phyloP scores from a whole-genome alignment of 2,329 filamentous ascomycete genomes.

The Fusarium lyarnte region DNA sequence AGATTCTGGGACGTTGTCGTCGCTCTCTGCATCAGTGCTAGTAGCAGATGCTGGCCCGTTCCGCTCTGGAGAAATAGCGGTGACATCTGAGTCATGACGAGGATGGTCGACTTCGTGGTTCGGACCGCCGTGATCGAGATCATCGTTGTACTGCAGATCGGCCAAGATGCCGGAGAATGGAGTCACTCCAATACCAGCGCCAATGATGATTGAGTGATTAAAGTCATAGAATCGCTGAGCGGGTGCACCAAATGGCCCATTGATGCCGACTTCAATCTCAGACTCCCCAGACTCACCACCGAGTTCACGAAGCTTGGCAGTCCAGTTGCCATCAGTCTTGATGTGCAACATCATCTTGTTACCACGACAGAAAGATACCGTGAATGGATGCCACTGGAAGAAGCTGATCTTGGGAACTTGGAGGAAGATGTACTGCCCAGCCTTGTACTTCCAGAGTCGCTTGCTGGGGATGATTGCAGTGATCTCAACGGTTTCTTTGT shows the following conservation, averaged over 20 bases:
- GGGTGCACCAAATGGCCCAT: slow-evolving; percentile 67
- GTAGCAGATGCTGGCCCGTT: not conserved
- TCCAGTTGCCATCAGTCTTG: slow-evolving; percentile 69
- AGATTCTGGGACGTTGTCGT: not conserved
- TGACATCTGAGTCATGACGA: slow-evolving; percentile 16
- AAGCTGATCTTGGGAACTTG: slow-evolving; percentile 62
- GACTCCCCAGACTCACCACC: slow-evolving; percentile 48
- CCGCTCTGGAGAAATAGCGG: not conserved
- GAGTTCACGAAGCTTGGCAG: slow-evolving; percentile 55
- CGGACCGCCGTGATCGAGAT: slow-evolving; percentile 48
- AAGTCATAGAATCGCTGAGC: slow-evolving; percentile 68
- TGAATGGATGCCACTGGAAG: slow-evolving; percentile 70
- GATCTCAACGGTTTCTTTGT: slow-evolving; percentile 63
- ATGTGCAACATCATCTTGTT: slow-evolving; percentile 65
- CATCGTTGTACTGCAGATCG: slow-evolving; percentile 60
- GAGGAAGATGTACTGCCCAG: slow-evolving; percentile 67
- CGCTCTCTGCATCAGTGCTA: not conserved
- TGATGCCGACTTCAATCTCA: slow-evolving; percentile 61
- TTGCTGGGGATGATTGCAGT: slow-evolving; percentile 58
- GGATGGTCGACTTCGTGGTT: not conserved
- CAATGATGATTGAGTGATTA: slow-evolving; percentile 64
- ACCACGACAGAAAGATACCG: slow-evolving; percentile 63
- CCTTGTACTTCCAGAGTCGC: slow-evolving; percentile 62
- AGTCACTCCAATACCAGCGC: slow-evolving; percentile 66
- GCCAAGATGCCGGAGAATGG: slow-evolving; percentile 66